Evolutionary conservation across 164 flowering plant genomes (phyloP).

Genomic region (Dillenia suffruticosa): DNA sequence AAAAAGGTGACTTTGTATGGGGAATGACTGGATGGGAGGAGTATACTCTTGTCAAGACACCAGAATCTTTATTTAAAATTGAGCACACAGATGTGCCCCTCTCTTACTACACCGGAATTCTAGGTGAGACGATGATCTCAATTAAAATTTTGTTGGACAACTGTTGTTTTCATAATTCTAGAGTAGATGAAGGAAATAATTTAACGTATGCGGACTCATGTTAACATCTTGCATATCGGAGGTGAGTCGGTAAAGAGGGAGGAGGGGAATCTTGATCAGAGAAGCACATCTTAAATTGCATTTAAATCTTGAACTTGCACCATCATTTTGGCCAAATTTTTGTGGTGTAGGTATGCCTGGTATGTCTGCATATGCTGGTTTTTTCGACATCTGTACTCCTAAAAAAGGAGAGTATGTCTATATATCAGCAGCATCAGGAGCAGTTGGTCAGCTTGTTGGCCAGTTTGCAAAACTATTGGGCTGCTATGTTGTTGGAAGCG

Average conservation of each 20-base stretch:
- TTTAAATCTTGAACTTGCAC: no score
- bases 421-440: conserved; percentile 60
- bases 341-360: conserved; percentile 47
- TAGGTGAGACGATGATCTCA: conserved; percentile 18
- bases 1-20: conserved; percentile 16
- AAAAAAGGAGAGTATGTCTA: conserved; percentile 46
- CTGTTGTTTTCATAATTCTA: no score
- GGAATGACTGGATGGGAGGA: conserved; percentile 19
- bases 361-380: conserved; percentile 54
- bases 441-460: conserved; percentile 60
- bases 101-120: conserved; percentile 37
- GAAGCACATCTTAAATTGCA: no score
- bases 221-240: no score
- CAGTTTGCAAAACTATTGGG: conserved; percentile 52
- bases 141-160: no score
- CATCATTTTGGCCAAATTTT: no score
- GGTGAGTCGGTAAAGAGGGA: no score
- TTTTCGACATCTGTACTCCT: conserved; percentile 44
- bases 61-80: conserved; percentile 18
- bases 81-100: conserved; percentile 34
- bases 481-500: conserved; percentile 68
- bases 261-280: no score
- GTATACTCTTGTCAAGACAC: conserved; percentile 7
- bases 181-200: no score
- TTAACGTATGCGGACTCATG: no score